These are phyloP conservation scores for Nakaseomyces glabratus DNA, from an alignment of 1,139 yeast species.

Conservation along the genomic window DNA sequence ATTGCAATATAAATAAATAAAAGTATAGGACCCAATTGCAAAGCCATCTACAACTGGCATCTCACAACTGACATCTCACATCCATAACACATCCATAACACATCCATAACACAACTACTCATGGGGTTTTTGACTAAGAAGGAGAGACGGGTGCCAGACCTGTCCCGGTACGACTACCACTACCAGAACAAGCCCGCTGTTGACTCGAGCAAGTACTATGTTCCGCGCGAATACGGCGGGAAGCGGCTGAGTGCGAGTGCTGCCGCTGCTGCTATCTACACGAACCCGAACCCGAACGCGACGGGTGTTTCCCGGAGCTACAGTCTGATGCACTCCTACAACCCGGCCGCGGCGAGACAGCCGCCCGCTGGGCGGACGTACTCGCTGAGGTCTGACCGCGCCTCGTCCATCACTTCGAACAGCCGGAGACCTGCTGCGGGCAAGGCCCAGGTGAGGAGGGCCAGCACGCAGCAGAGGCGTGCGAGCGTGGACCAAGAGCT, in stretches of 20 bases:
- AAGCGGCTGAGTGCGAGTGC: constrained; percentile 25
- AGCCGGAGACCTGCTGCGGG: constrained; percentile 2
- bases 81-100: no score
- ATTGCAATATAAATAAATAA: no score
- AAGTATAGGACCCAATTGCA: no score
- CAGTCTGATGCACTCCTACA: constrained; percentile 4
- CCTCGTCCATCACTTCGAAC: constrained; percentile 1
- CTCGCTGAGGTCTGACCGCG: constrained; percentile 6
- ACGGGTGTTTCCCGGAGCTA: constrained; percentile 8
- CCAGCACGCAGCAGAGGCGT: background rate
- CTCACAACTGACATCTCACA: no score
- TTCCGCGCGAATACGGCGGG: constrained; percentile 10
- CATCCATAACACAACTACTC: no score
- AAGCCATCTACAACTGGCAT: no score
- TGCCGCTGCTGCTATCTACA: constrained; percentile 24
- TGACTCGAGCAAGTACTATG: constrained; percentile 16
- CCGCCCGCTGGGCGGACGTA: constrained; percentile 2
- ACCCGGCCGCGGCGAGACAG: background rate
- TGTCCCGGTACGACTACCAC: constrained; percentile 30
- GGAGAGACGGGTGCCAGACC: constrained; percentile 28
- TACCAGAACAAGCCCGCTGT: constrained; percentile 20
- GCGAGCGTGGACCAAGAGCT: constrained; percentile 2
- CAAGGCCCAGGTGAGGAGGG: constrained; percentile 3
- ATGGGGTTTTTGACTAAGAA: constrained; percentile 23
- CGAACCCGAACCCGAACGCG: constrained; percentile 9